Evolutionary conservation across 1,139 yeast species (phyloP).

Genomic region (Blastobotrys proliferans): DNA sequence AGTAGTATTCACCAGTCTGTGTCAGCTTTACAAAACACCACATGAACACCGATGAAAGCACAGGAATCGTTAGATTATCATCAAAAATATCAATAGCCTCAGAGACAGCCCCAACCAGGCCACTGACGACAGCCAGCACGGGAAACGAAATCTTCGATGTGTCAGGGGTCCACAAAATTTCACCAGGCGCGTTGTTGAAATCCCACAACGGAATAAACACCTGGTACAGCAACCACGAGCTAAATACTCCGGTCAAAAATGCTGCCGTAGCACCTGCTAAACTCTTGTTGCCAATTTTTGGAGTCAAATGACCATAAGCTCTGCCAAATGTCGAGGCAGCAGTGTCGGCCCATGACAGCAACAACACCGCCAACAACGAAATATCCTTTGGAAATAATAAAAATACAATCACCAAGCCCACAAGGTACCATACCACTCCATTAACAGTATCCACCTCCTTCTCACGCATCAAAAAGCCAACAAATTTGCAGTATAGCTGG

Average conservation of each 20-base stretch:
- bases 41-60: conserved; percentile 65
- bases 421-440: conserved; percentile 81
- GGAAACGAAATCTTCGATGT: conserved; percentile 53
- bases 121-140: conserved; percentile 57
- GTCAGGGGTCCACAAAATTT: conserved; percentile 59
- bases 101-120: conserved; percentile 77
- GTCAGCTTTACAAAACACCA: conserved; percentile 23
- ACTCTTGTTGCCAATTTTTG: conserved; percentile 70
- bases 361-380: conserved; percentile 64
- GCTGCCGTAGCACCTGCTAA: conserved; percentile 90
- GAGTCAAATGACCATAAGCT: conserved; percentile 76
- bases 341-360: conserved; percentile 95
- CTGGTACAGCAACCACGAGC: conserved; percentile 67
- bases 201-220: conserved; percentile 60
- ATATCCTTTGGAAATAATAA: conserved; percentile 74
- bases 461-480: conserved; percentile 83
- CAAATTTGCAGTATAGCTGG: conserved; percentile 53
- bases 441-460: conserved; percentile 64
- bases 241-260: conserved; percentile 61
- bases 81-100: conserved; percentile 80
- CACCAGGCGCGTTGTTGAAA: conserved; percentile 46
- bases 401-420: conserved; percentile 74
- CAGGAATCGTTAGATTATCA: conserved; percentile 93
- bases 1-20: conserved; percentile 15
- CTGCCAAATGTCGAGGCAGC: conserved; percentile 95